These are phyloP conservation scores for Collybiopsis confluens DNA, from an alignment of 768 basidiomycete genomes.

Conservation along the genomic window DNA sequence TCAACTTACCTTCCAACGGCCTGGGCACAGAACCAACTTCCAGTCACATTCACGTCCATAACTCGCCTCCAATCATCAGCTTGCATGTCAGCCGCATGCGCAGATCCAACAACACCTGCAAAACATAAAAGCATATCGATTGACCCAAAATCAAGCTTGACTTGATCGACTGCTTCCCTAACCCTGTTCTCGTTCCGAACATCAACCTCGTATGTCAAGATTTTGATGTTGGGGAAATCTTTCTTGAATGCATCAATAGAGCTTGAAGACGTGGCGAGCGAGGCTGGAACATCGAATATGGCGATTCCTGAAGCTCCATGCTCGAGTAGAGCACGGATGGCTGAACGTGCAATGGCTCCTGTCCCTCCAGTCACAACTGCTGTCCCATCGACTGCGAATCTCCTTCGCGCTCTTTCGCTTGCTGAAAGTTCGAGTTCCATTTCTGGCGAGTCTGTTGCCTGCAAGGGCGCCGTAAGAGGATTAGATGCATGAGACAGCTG, in stretches of 20 bases:
- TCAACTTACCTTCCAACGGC: slow-evolving; percentile 31
- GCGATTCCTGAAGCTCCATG: slow-evolving; percentile 35
- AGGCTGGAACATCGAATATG: slow-evolving; percentile 24
- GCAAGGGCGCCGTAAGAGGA: slow-evolving; percentile 24
- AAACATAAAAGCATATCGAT: slow-evolving; percentile 38
- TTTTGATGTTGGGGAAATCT: slow-evolving; percentile 30
- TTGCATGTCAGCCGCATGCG: slow-evolving; percentile 26
- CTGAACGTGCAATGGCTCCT: slow-evolving; percentile 32
- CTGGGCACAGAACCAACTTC: slow-evolving; percentile 41
- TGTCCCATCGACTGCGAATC: slow-evolving; percentile 36
- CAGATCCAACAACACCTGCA: slow-evolving; percentile 34
- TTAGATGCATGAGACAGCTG: slow-evolving; percentile 27
- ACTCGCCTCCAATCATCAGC: slow-evolving; percentile 32
- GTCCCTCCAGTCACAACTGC: slow-evolving; percentile 43
- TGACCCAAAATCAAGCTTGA: slow-evolving; percentile 24
- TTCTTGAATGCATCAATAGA: slow-evolving; percentile 14
- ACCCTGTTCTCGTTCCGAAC: slow-evolving; percentile 28
- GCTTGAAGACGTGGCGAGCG: slow-evolving; percentile 19
- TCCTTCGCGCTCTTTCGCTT: slow-evolving; percentile 24
- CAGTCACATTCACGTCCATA: slow-evolving; percentile 39
- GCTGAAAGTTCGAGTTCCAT: too few relatives aligned
- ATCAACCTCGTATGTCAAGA: slow-evolving; percentile 30
- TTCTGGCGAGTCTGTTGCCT: slow-evolving; percentile 11
- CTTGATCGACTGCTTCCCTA: slow-evolving; percentile 16
- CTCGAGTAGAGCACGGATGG: slow-evolving; percentile 37